Evolutionary conservation across 2,329 filamentous ascomycete species (phyloP).

Genomic region (Mycosphaerella arachidis): DNA sequence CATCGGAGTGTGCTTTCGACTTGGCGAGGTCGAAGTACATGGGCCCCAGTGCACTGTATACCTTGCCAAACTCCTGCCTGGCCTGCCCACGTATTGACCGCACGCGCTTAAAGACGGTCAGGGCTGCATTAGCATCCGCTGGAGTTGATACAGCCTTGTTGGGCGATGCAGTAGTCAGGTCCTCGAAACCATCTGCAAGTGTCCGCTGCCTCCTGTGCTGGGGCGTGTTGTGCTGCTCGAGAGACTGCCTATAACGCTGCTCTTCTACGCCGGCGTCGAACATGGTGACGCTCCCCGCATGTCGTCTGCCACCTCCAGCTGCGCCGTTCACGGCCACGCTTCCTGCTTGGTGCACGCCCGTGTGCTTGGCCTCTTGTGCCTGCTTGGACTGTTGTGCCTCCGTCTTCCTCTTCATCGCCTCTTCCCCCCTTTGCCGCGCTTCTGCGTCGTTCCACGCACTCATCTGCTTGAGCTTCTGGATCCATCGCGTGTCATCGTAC

Average conservation of each 20-base stretch:
- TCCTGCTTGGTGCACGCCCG: slow-evolving; percentile 33
- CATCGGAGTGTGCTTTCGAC: slow-evolving; percentile 70
- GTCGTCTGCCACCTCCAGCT: slow-evolving; percentile 31
- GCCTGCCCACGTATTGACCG: slow-evolving; percentile 80
- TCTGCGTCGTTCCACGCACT: slow-evolving; percentile 88
- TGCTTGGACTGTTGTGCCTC: slow-evolving; percentile 51
- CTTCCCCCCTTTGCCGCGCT: slow-evolving; percentile 74
- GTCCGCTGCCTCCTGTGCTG: slow-evolving; percentile 28
- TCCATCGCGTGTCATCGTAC: slow-evolving; percentile 95
- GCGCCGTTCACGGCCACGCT: slow-evolving; percentile 35
- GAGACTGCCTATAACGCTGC: slow-evolving; percentile 48
- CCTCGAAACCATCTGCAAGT: slow-evolving; percentile 72
- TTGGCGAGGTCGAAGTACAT: slow-evolving; percentile 80
- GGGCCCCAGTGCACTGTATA: slow-evolving; percentile 82
- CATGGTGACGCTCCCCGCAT: slow-evolving; percentile 53
- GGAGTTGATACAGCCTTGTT: not conserved
- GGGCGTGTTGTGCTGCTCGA: slow-evolving; percentile 30
- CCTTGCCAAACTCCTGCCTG: slow-evolving; percentile 81
- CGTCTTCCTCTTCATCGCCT: slow-evolving; percentile 53
- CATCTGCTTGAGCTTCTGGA: slow-evolving; percentile 78
- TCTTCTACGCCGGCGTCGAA: slow-evolving; percentile 72
- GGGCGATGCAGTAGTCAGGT: slow-evolving; percentile 53
- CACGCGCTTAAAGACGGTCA: slow-evolving; percentile 65
- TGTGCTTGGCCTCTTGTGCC: slow-evolving; percentile 38
- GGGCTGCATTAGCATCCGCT: slow-evolving; percentile 58